Percentiles rank a stretch among this genome's conserved stretches.
Evolutionary conservation across 805 yeast genomes (phyloP).

Genomic region (Myxozyma vanderwaltii): DNA sequence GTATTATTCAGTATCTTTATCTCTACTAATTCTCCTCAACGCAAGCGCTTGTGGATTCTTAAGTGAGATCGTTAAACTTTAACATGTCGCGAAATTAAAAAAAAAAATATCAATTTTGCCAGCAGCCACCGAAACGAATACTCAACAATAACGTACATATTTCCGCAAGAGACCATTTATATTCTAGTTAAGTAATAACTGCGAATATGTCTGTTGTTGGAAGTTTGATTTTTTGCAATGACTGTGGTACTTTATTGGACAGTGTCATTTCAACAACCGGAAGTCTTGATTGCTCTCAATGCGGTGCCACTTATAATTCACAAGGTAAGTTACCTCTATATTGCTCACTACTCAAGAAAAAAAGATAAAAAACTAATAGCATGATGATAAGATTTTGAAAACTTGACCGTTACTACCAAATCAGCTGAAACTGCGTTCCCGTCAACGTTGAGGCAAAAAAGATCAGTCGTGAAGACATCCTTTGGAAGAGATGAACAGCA

Average conservation of each 20-base stretch:
- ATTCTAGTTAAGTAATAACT: too few species aligned
- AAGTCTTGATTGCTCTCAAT: conserved; percentile 59
- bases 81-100: too few species aligned
- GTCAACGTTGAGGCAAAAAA: conserved; percentile 72
- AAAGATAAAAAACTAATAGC: too few species aligned
- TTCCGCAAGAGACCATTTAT: too few species aligned
- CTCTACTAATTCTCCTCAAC: too few species aligned
- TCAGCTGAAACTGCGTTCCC: conserved; percentile 95
- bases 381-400: conserved; percentile 54
- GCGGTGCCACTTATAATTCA: conserved; percentile 49
- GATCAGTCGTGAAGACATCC: conserved; percentile 87
- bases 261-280: conserved; percentile 54
- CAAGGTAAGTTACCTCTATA: conserved; percentile 37
- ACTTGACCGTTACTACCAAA: conserved; percentile 81
- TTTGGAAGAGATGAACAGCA: conserved; percentile 60
- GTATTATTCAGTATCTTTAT: too few species aligned
- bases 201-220: conserved; percentile 87
- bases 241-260: conserved; percentile 89
- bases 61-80: too few species aligned
- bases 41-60: too few species aligned
- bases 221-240: conserved; percentile 86
- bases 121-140: too few species aligned
- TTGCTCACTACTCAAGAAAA: too few species aligned
- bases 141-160: too few species aligned
- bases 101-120: too few species aligned